Evolutionary conservation across 2,329 filamentous ascomycete genomes (phyloP), one percentile per base, ranked within the genome.

Genomic region (Neofusicoccum kwambonambiense): DNA sequence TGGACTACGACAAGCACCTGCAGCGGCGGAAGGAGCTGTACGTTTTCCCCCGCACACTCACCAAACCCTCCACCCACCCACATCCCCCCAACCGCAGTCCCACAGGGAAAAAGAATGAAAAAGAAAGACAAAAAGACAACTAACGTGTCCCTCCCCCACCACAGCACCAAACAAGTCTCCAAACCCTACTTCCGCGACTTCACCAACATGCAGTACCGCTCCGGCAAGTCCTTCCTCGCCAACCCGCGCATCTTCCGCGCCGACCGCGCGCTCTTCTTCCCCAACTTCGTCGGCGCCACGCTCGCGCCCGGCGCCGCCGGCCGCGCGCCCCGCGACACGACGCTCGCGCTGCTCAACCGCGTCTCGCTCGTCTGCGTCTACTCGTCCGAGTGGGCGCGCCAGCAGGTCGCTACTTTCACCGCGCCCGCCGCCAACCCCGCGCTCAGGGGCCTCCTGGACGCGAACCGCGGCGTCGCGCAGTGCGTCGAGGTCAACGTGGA

Each of bases 141-240:
- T 34, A 12, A 45, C 13, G 19, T 44, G 27, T 7, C 27, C 27
- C 6, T 7, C 27, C 27, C 27, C 27, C 27, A 19, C 12, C 39
- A 15, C 69, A 92, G 89, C 62, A 91, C 91, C 50, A 84, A 86
- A 69, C 88, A 92, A 76, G 89, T 96, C 73, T 83, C 89, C 19
- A 91, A 91, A 65, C 93, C 94, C 2, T 99, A 99, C 79, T 99
- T 97, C 81, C 90, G 93, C 76, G 94, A 99, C 83, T 97, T 93
- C 90, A 87, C 87, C 66, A 95, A 96, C 79, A 86, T 97, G 77
- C 77, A 79, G 69, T 89, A 95, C 69, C 80, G 84, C 79, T 87
- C 93, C 71, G 95, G 95, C 73, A 99, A 99, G 79, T 92, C 92
- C 27, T 99, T 97, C 80, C 82, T 94, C 60, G 89, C 92, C 19